These are phyloP conservation scores for Beta corolliflora DNA, from an alignment of 179 eudicot genomes.

Conservation along the genomic window DNA sequence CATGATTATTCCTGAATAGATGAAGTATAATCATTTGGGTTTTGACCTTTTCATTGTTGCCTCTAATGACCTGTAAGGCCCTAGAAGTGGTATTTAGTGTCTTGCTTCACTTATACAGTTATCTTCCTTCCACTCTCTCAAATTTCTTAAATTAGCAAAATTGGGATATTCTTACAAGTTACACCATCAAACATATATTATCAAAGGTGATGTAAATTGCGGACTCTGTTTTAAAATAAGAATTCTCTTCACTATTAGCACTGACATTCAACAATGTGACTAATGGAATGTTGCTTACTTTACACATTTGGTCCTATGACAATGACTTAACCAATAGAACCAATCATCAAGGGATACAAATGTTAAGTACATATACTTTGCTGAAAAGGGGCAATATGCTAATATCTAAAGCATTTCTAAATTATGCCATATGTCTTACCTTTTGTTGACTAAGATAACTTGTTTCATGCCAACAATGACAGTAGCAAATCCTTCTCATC, in stretches of 20 bases:
- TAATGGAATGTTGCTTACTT: neutral
- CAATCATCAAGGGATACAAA: neutral
- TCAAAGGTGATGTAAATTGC: neutral
- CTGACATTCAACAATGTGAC: neutral
- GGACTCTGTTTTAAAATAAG: neutral
- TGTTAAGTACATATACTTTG: too few species aligned
- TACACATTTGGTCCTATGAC: neutral
- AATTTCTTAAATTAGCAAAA: neutral
- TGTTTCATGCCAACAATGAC: too few species aligned
- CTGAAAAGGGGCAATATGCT: too few species aligned
- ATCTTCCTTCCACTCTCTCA: neutral
- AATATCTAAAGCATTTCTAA: too few species aligned
- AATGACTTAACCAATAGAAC: neutral
- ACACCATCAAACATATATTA: neutral
- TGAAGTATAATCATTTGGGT: neutral
- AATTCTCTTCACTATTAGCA: neutral
- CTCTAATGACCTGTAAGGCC: neutral
- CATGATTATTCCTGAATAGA: neutral
- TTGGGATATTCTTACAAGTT: neutral
- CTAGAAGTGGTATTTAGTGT: neutral
- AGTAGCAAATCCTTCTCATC: too few species aligned
- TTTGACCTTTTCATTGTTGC: neutral
- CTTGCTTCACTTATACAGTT: neutral
- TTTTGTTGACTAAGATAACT: too few species aligned
- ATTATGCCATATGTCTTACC: too few species aligned